Evolutionary conservation across 768 basidiomycete species (phyloP), one percentile per base, ranked within the genome.

Genomic region (Daedaleopsis nitida): DNA sequence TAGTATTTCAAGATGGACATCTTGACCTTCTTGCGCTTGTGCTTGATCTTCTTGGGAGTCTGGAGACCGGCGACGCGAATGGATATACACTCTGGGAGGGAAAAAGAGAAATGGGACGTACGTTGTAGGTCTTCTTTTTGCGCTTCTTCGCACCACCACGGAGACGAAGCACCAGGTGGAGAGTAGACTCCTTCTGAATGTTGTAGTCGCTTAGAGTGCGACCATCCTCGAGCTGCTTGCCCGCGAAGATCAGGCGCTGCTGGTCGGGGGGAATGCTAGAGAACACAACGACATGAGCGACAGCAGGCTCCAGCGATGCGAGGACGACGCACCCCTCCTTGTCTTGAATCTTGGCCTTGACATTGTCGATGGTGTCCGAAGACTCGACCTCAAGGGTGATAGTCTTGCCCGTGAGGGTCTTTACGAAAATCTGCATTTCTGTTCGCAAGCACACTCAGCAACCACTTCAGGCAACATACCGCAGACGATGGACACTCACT

Each of bases 1-100:
- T 98, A 99, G 86, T 97, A 99, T 81, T 98, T 98, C 77, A 99
- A 84, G 81, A 98, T 97, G 73, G 95, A 81, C 94, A 99, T 98
- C 90, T 98, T 98, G 84, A 96, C 94, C 85, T 98, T 97, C 86
- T 98, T 98, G 78, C 91, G 89, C 87, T 97, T 97, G 84, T 96
- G 96, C 89, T 97, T 98, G 86, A 97, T 88, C 86, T 98, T 98
- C 86, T 96, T 97, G 78, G 94, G 95, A 72, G 94, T 96, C 90
- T 92, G 69, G 32, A 64, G 34, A 24, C 24, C 23, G 24, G 12
- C 27, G 21, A 49, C 47, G 45, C 45, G 19, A 14, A n/a, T 60
- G n/a, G 44, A 19, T 27, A 19, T 32, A 43, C 16, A 19, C 10
- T 35, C n/a, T 35, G 7, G 14, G 42, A 13, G 17, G 8, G 35